Base-by-base conservation (phyloP, 23 red algal species). In the Gracilaria domingensis region DNA sequence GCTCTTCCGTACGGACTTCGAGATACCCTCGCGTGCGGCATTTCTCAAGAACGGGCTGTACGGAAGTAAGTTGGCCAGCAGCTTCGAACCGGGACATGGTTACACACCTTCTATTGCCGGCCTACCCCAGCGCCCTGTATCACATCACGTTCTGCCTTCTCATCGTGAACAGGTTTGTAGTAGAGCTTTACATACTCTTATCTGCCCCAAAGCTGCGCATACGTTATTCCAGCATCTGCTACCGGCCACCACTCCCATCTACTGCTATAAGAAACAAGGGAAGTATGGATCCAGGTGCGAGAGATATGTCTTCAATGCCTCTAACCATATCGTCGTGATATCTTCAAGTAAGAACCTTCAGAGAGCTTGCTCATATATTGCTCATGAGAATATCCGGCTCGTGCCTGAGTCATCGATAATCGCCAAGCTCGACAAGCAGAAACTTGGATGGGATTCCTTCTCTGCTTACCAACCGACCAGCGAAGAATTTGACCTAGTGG, bases 31-130 rank as follows among this genome's bases (percentile, higher is more conserved):
- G 11, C 29, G 40, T 21, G 81, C 45, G 29, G 70, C 81, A 12
- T 69, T 85, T 33, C 35, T 85, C 6, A 44, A 48, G 18, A 85
- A 70, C 32, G 62, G 70, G 23, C 81, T 85, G 24, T 66, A 66
- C 20, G 59, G 81, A 18, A 85, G 45, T 45, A 85, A 85, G 36
- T 48, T 30, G 60, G 55, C 70, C 35, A 85, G 81, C 59, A 66
- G 35, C 61, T 85, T 85, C 47, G 60, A 85, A 49, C 56, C 0
- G 34, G 56, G 24, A 13, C 57, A 64, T 28, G 81, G 81, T 0
- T 85, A 85, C 59, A 66, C 60, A 5, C 81, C 30, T 9, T 65
- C 60, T 14, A 29, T 85, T 34, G 57, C 44, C 4, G 81, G 81
- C 11, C 40, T 72, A 25, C 81, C 81, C 20, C 29, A 85, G 37